Evolutionary conservation across 345 rosid genomes (phyloP).

Genomic region (Hypericum androsaemum): DNA sequence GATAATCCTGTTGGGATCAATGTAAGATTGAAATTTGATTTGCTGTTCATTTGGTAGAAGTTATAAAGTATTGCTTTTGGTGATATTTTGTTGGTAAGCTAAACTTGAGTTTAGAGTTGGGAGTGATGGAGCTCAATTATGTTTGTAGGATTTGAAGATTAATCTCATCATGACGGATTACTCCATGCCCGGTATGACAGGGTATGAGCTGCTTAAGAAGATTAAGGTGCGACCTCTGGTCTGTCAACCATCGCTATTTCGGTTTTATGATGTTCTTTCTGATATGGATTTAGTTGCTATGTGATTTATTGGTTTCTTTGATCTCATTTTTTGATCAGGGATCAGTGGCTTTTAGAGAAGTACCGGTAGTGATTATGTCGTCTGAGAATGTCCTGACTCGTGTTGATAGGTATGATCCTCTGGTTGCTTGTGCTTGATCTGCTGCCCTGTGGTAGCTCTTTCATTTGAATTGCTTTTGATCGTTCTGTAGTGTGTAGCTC

Average conservation of each 20-base stretch:
- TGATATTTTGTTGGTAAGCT: neutral
- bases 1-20: constrained; percentile 44
- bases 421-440: neutral
- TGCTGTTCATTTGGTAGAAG: constrained; percentile 8
- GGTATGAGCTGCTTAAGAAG: constrained; percentile 68
- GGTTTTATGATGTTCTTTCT: neutral
- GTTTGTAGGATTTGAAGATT: constrained; percentile 53
- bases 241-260: neutral
- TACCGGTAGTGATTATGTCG: constrained; percentile 83
- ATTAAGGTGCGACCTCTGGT: constrained; percentile 36
- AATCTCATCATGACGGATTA: constrained; percentile 75
- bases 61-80: neutral
- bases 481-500: too few species aligned
- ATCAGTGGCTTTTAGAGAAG: constrained; percentile 63
- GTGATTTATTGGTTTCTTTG: neutral
- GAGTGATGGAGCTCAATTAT: neutral
- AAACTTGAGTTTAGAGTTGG: neutral
- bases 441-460: neutral
- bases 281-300: neutral
- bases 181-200: constrained; percentile 86
- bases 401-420: constrained; percentile 47
- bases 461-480: neutral
- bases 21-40: constrained; percentile 27
- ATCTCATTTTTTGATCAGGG: constrained; percentile 26
- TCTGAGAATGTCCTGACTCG: constrained; percentile 69